Conservation (phyloP, 1,284 basidiomycete genomes). For the Rhodotorula sp. region DNA sequence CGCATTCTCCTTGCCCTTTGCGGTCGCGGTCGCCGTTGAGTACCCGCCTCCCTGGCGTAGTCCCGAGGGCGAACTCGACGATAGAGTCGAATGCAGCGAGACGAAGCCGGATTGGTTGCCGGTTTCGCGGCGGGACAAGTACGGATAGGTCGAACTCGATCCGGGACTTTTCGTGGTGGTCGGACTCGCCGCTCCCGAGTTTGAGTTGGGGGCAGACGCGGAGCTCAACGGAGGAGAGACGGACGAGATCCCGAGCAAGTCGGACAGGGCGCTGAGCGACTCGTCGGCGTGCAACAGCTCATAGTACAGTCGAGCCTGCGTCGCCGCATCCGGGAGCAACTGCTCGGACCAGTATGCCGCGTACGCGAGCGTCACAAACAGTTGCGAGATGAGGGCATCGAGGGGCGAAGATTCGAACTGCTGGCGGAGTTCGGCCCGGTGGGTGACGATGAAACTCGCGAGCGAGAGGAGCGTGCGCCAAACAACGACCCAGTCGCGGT, state of each 20-base stretch:
- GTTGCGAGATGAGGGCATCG: constrained; percentile 41
- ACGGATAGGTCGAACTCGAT: background rate
- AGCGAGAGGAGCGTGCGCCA: constrained; percentile 42
- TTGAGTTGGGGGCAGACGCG: background rate
- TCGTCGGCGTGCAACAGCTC: constrained; percentile 44
- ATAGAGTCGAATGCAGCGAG: constrained; percentile 1
- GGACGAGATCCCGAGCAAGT: constrained; percentile 29
- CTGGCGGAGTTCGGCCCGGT: constrained; percentile 26
- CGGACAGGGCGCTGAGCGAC: constrained; percentile 39
- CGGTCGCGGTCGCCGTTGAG: background rate
- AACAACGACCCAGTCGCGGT: constrained; percentile 41
- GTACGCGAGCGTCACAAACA: constrained; percentile 44
- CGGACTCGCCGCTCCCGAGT: constrained; percentile 8
- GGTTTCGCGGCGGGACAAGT: constrained; percentile 7
- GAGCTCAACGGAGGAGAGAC: background rate
- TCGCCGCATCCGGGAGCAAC: constrained; percentile 34
- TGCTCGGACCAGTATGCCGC: constrained; percentile 45
- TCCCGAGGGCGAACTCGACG: background rate
- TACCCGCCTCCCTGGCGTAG: constrained; percentile 3
- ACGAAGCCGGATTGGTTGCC: constrained; percentile 8
- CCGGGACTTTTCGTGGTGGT: background rate
- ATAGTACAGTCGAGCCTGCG: constrained; percentile 41
- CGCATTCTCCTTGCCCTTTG: background rate
- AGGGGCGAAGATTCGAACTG: constrained; percentile 5
- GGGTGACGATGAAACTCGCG: constrained; percentile 35